Percentiles rank a stretch among this genome's conserved stretches.
Conservation (phyloP, 495 filamentous ascomycete genomes). For the Sabuloglossum arenarium region DNA sequence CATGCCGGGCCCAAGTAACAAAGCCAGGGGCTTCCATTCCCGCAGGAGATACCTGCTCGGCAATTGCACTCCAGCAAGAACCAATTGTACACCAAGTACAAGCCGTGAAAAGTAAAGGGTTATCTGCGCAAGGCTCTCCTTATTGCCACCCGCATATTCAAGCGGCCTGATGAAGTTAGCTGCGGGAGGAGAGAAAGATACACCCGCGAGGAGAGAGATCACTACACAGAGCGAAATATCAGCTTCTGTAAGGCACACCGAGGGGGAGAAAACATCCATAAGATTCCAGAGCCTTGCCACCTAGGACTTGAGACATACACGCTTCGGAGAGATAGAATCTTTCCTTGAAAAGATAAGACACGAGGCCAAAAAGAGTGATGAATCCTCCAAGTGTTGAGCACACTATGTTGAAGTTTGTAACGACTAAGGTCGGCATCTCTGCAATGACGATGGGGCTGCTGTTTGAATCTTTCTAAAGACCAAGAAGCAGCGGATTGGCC, state of each 20-base stretch:
- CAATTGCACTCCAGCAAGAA: constrained; percentile 79
- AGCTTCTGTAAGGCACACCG: background rate
- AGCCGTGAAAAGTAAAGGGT: constrained; percentile 74
- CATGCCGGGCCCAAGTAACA: constrained; percentile 78
- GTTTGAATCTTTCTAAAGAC: background rate
- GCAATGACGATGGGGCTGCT: background rate
- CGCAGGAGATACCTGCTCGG: constrained; percentile 62
- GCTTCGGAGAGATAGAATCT: constrained; percentile 83
- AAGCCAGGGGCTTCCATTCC: constrained; percentile 58
- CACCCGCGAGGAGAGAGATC: constrained; percentile 62
- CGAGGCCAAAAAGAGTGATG: constrained; percentile 69
- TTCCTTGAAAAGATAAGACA: constrained; percentile 79
- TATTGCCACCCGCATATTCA: constrained; percentile 48
- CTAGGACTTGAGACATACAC: constrained; percentile 27
- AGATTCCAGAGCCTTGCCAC: background rate
- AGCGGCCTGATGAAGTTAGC: constrained; percentile 57
- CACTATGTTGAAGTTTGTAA: constrained; percentile 79
- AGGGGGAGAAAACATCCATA: background rate
- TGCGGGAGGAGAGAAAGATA: constrained; percentile 58
- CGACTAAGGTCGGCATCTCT: constrained; percentile 53
- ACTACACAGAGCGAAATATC: constrained; percentile 24
- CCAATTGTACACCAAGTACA: constrained; percentile 78
- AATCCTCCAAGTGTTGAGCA: constrained; percentile 70
- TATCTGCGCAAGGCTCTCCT: constrained; percentile 35
- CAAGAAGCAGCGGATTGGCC: background rate